A percentile compares a stretch with the other conserved stretches of the same genome.
phyloP scores from a whole-genome alignment of 2,329 filamentous ascomycete genomes.

The Venturia carpophila region DNA sequence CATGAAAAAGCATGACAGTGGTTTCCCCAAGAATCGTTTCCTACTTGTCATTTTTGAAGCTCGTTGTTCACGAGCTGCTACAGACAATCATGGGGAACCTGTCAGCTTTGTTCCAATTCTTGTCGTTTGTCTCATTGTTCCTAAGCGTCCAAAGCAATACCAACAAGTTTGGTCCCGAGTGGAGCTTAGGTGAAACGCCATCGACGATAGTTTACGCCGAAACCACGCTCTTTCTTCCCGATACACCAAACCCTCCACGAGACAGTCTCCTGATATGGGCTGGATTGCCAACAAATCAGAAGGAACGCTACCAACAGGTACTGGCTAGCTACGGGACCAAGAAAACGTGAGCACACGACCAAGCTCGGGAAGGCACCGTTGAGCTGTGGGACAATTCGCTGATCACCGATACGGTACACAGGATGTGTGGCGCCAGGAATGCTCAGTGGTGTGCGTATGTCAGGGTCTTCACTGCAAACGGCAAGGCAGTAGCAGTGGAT shows the following conservation, averaged over 20 bases:
- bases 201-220: constrained; percentile 1
- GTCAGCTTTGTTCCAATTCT: neutral
- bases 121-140: neutral
- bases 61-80: too few species aligned
- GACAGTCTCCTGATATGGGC: constrained; percentile 12
- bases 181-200: neutral
- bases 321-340: neutral
- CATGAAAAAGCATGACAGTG: neutral
- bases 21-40: neutral
- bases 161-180: neutral
- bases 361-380: neutral
- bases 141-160: neutral
- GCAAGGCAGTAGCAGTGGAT: neutral
- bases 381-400: neutral
- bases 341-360: neutral
- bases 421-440: neutral
- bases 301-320: constrained; percentile 6
- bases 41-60: neutral
- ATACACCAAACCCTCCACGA: neutral
- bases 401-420: neutral
- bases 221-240: constrained; percentile 10
- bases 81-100: neutral
- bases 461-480: neutral
- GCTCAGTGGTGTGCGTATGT: constrained; percentile 8
- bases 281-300: constrained; percentile 8